These are phyloP conservation scores for Royoungia palumana DNA, from an alignment of 768 basidiomycete genomes.

Conservation along the genomic window DNA sequence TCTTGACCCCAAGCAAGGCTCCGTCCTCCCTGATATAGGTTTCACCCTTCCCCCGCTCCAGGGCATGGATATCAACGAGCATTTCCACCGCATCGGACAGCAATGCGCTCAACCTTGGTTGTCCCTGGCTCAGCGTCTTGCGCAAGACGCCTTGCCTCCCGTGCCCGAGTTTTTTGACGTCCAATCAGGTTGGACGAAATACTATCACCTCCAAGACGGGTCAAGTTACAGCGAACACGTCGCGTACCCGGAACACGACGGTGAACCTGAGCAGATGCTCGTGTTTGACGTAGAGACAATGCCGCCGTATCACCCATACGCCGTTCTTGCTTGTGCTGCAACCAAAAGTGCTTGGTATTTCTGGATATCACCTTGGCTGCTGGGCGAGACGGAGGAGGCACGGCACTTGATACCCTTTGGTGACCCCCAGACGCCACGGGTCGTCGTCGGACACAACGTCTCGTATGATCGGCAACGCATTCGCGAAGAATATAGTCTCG, in stretches of 20 bases:
- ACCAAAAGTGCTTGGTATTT: slow-evolving; percentile 87
- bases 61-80: slow-evolving; percentile 78
- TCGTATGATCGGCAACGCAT: slow-evolving; percentile 89
- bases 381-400: slow-evolving; percentile 54
- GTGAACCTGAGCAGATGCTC: slow-evolving; percentile 67
- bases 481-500: slow-evolving; percentile 75
- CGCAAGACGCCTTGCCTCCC: slow-evolving; percentile 52
- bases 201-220: slow-evolving; percentile 68
- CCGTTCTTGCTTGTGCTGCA: slow-evolving; percentile 87
- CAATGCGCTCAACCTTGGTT: slow-evolving; percentile 76
- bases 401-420: slow-evolving; percentile 77
- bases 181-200: slow-evolving; percentile 88
- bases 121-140: slow-evolving; percentile 58
- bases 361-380: slow-evolving; percentile 94
- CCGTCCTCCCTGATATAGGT: slow-evolving; percentile 70
- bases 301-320: slow-evolving; percentile 74
- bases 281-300: slow-evolving; percentile 94
- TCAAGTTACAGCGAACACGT: slow-evolving; percentile 74
- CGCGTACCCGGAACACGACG: slow-evolving; percentile 59
- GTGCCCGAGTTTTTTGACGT: slow-evolving; percentile 52
- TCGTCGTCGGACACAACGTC: slow-evolving; percentile 93
- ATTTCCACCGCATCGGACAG: slow-evolving; percentile 80
- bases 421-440: slow-evolving; percentile 44
- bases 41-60: slow-evolving; percentile 85
- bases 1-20: slow-evolving; percentile 75